Base-by-base conservation (phyloP, 805 yeast genomes). In the Schwanniomyces polymorphus region DNA sequence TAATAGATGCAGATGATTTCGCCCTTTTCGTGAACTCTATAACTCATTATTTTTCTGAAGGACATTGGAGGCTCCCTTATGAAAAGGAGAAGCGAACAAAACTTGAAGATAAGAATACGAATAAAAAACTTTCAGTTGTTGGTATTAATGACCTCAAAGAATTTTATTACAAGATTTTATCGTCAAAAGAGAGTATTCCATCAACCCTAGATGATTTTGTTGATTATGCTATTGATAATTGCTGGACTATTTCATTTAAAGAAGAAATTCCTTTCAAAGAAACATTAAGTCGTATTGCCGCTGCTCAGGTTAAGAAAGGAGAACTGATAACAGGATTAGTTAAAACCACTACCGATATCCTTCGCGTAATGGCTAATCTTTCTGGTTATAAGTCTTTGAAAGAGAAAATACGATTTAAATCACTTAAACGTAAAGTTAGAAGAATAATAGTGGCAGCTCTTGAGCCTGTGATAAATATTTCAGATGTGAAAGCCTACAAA, bases 181-280 rank as follows among this genome's bases (percentile, higher is more conserved):
- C 14, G 6, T 44, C 53, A 5, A 50, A 50, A 38, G 34, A 48
- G 1, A 27, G 44, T 8, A 27, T 42, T 11, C 46, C 51, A 3
- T 52, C 54, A 2, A 46, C 43, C 1, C 46, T 54, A 39, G 41
- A 35, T n/a, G 46, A 37, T 5, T 47, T 58, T 25, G 46, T 58
- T 27, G 54, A 48, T 18, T 56, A 47, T 21, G 57, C 50, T n/a
- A 52, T 57, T 21, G 48, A 49, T 7, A 11, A n/a, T 12, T 46
- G 43, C 8, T 50, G 53, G 53, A 14, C 29, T 25, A 34, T 23
- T 16, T 43, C 31, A 8, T 43, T 41, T 12, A 14, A 8, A 11
- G 42, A 25, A 1, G 41, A 41, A 23, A 50, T 47, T 23, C 51
- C 51, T 17, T 50, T 50, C 44, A 44, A 49, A 25, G 51, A 44